A percentile compares a stretch with the other conserved stretches of the same genome.
Evolutionary conservation across 2,329 filamentous ascomycete species (phyloP).

Genomic region (Colletotrichum chrysophilum): DNA sequence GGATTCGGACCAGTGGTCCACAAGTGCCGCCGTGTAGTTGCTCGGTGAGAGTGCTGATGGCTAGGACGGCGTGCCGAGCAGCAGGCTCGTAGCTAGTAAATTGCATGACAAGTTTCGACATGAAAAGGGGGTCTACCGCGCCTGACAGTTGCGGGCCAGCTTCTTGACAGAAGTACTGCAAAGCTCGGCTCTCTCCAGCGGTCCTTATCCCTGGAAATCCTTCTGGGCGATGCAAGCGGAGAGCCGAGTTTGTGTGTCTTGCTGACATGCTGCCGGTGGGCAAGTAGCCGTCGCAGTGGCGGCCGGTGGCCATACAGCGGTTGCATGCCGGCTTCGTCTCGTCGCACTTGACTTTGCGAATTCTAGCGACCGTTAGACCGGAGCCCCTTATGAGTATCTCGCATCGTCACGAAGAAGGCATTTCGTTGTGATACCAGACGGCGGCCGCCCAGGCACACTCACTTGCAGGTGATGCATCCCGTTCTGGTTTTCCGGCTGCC

Average conservation of each 20-base stretch:
- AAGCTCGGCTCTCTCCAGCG: neutral
- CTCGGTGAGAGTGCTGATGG: conserved; percentile 54
- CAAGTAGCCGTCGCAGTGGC: conserved; percentile 62
- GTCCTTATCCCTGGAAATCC: neutral
- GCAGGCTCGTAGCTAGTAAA: conserved; percentile 48
- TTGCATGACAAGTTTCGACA: conserved; percentile 49
- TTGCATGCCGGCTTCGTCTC: conserved; percentile 57
- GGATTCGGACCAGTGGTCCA: neutral
- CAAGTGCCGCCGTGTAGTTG: neutral
- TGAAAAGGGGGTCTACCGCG: conserved; percentile 35
- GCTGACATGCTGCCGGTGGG: neutral
- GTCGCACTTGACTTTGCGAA: conserved; percentile 62
- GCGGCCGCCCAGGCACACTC: conserved; percentile 27
- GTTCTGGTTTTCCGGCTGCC: conserved; percentile 50
- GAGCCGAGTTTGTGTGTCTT: neutral
- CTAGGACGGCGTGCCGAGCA: conserved; percentile 53
- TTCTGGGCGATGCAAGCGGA: neutral
- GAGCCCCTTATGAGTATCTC: neutral
- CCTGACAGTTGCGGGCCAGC: conserved; percentile 2
- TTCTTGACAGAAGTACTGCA: conserved; percentile 5
- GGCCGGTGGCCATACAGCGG: conserved; percentile 58
- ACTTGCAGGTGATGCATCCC: conserved; percentile 62
- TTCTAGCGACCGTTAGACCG: conserved; percentile 36
- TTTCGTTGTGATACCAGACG: neutral
- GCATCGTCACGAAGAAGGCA: neutral